These are phyloP conservation scores for Serendipita sp. DNA, from an alignment of 768 basidiomycete species.

Conservation along the genomic window DNA sequence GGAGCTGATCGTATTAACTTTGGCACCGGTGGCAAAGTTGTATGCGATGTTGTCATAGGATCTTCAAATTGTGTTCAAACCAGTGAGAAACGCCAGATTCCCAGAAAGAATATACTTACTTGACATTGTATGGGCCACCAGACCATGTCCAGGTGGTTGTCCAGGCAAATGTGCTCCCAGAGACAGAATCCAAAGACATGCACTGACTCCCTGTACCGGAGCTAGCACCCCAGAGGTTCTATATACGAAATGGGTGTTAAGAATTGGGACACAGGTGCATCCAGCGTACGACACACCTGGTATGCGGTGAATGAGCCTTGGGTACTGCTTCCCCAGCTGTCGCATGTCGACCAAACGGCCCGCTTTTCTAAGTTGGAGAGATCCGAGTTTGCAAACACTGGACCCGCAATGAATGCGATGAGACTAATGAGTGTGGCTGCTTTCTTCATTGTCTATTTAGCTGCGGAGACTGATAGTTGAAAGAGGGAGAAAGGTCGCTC, in stretches of 20 bases:
- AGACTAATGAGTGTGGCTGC: not conserved
- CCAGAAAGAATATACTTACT: not conserved
- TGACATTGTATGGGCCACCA: conserved; percentile 1
- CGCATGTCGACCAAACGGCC: not conserved
- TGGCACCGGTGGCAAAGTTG: not conserved
- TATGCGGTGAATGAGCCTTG: not conserved
- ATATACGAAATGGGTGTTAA: not conserved
- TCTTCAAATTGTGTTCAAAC: not conserved
- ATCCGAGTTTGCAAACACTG: not conserved
- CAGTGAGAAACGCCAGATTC: too few relatives aligned
- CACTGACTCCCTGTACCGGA: not conserved
- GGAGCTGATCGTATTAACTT: not conserved
- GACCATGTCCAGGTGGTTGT: not conserved
- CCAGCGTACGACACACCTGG: not conserved
- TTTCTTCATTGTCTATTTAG: too few relatives aligned
- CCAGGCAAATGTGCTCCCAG: conserved; percentile 1
- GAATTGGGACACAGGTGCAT: not conserved
- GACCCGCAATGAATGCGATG: not conserved
- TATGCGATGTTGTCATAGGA: conserved; percentile 6
- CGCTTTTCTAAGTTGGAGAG: not conserved
- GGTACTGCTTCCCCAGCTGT: not conserved
- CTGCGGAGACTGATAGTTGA: too few relatives aligned
- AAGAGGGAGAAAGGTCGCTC: too few relatives aligned
- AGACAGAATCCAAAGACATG: not conserved
- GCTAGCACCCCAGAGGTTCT: conserved; percentile 6